Base-by-base conservation (phyloP, 1,139 yeast genomes). In the Geotrichum carabidarum region DNA sequence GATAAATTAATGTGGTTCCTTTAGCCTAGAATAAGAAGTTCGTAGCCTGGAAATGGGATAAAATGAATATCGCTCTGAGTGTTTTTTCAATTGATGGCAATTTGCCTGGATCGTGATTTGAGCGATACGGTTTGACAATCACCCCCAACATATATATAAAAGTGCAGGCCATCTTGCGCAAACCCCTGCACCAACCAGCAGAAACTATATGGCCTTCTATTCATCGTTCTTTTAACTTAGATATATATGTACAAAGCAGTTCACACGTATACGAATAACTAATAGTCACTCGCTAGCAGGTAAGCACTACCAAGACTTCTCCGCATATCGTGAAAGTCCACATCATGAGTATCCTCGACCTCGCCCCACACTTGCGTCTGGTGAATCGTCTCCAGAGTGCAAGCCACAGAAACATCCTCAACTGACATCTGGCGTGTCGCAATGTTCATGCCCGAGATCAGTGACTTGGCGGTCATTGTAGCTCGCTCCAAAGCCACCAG, bases 301-400 rank as follows among this genome's bases (percentile, higher is more conserved):
- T 90, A 86, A 37, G 96, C 94, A 62, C 91, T 80, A 36, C 93
- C 82, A 51, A 93, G 77, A 63, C 83, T 84, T 70, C 98, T 81
- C 62, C 88, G 76, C 69, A 95, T 78, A 62, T 93, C 97, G 48
- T 83, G 95, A 69, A 85, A 85, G 65, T 89, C 95, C 15, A 93
- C 98, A 69, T 93, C 99, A 67, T 93, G 99, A 4, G 98, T 90
- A 66, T 93, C 99, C 72, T 93, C 99, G 27, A 93, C 98, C 70
- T 93, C 97, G 42, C 99, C 99, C 99, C 99, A 93, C 65, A 83
- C 79, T 42, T 81, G 82, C 31, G 95, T 87, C 71, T 93, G 99
- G 70, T 80, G 81, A 50, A 84, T 83, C 6, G 85, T 84, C 68
- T 93, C 99, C 64, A 93, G 75, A 55, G 86, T 83, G 9, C 91